Evolutionary conservation across 768 basidiomycete genomes (phyloP).

Genomic region (Filobasidium wieringae): DNA sequence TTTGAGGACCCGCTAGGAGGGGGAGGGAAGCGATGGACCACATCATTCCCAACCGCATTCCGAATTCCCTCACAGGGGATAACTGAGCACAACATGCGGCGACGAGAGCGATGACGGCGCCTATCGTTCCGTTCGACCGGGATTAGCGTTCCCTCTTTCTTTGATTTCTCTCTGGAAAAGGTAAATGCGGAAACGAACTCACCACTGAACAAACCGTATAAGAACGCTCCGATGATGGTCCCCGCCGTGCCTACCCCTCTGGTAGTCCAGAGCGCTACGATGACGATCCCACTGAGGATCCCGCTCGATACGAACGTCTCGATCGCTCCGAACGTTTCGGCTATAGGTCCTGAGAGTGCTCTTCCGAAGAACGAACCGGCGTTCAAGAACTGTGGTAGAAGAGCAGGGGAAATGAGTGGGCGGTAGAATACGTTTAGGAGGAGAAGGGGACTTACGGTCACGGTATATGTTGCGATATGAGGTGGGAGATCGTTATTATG

Average conservation of each 20-base stretch:
- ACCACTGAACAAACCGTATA: slow-evolving; percentile 29
- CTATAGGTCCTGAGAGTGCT: slow-evolving; percentile 23
- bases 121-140: no score
- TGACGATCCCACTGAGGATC: slow-evolving; percentile 14
- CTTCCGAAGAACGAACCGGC: slow-evolving; percentile 31
- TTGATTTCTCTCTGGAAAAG: no score
- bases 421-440: neutral
- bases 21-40: slow-evolving; percentile 25
- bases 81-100: slow-evolving; percentile 27
- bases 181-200: slow-evolving; percentile 6
- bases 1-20: slow-evolving; percentile 26
- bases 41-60: slow-evolving; percentile 33
- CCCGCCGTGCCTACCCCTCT: slow-evolving; percentile 17
- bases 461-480: slow-evolving; percentile 23
- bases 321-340: slow-evolving; percentile 28
- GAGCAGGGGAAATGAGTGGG: neutral
- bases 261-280: slow-evolving; percentile 30
- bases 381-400: slow-evolving; percentile 20
- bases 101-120: slow-evolving; percentile 22
- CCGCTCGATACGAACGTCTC: slow-evolving; percentile 20
- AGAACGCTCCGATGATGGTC: slow-evolving; percentile 24
- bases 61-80: slow-evolving; percentile 30
- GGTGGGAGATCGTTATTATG: slow-evolving; percentile 19
- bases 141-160: neutral
- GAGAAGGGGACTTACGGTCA: slow-evolving; percentile 13